A percentile compares a stretch with the other conserved stretches of the same genome.
These are phyloP conservation scores for Saccharomycopsis sp. DNA, from an alignment of 805 yeast genomes.

Conservation along the genomic window DNA sequence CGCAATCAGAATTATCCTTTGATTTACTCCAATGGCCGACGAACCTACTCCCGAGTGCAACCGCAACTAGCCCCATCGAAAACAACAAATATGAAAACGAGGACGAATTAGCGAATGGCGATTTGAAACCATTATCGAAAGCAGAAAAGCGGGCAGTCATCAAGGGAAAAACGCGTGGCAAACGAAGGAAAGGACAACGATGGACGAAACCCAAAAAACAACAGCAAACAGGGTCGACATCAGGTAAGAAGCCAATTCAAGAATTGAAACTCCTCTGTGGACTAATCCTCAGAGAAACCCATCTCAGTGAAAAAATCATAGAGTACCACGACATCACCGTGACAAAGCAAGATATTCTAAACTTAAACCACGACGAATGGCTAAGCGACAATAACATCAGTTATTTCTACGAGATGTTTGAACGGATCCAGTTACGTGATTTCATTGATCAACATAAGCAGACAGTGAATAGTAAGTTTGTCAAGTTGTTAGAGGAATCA, in stretches of 20 bases:
- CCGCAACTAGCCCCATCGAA: constrained; percentile 12
- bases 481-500: constrained; percentile 21
- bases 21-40: constrained; percentile 34
- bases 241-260: no score
- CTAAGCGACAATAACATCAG: constrained; percentile 63
- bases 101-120: neutral
- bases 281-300: constrained; percentile 29
- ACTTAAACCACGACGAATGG: constrained; percentile 63
- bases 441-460: constrained; percentile 16
- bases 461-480: constrained; percentile 24
- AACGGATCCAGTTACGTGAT: constrained; percentile 28
- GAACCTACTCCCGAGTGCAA: neutral
- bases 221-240: constrained; percentile 9
- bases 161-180: neutral
- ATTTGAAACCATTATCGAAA: constrained; percentile 4
- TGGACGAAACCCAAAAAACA: constrained; percentile 18
- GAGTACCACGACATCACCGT: constrained; percentile 53
- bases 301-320: constrained; percentile 19
- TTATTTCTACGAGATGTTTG: constrained; percentile 53
- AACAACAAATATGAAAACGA: neutral
- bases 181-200: constrained; percentile 19
- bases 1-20: constrained; percentile 26
- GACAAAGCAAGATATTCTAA: constrained; percentile 50
- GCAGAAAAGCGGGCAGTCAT: constrained; percentile 3
- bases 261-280: no score